phyloP scores from a whole-genome alignment of 345 rosid genomes.

The Erucastrum elatum region DNA sequence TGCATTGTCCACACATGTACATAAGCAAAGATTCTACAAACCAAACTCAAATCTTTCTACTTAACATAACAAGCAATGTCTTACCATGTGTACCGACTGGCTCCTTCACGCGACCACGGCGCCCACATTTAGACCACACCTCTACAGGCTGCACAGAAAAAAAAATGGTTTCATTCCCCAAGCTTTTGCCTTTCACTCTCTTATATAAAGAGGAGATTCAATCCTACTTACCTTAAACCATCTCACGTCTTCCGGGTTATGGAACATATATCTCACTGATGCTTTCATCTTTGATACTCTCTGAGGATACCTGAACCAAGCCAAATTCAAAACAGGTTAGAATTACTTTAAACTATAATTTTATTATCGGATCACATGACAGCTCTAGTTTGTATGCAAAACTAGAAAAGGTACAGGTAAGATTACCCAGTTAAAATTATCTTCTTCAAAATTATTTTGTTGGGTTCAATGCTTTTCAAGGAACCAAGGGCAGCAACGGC shows the following conservation, averaged over 20 bases:
- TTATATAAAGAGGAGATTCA: not conserved
- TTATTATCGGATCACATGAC: not conserved
- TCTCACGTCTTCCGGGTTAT: slow-evolving; percentile 90
- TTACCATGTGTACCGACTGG: slow-evolving; percentile 96
- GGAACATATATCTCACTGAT: slow-evolving; percentile 83
- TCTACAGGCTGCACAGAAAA: slow-evolving; percentile 74
- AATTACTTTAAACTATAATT: not conserved
- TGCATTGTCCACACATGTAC: slow-evolving; percentile 22
- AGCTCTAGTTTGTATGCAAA: not conserved
- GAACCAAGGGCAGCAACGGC: slow-evolving; percentile 89
- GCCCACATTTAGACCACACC: slow-evolving; percentile 81
- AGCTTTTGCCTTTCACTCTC: slow-evolving; percentile 1
- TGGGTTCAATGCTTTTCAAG: slow-evolving; percentile 76
- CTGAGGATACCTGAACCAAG: slow-evolving; percentile 80
- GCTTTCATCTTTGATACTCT: slow-evolving; percentile 87
- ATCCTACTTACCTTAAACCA: slow-evolving; percentile 79
- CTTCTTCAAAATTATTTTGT: slow-evolving; percentile 78
- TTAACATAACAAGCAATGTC: slow-evolving; percentile 10
- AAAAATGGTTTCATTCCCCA: not conserved
- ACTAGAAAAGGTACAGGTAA: slow-evolving; percentile 1
- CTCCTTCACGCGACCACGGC: slow-evolving; percentile 89
- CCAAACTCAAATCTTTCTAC: not conserved
- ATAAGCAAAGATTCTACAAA: not conserved
- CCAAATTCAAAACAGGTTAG: not conserved
- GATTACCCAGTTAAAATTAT: slow-evolving; percentile 88